A percentile compares a stretch with the other conserved stretches of the same genome.
Conservation (phyloP, 176 grass and related monocot species). For the Thalia dealbata region DNA sequence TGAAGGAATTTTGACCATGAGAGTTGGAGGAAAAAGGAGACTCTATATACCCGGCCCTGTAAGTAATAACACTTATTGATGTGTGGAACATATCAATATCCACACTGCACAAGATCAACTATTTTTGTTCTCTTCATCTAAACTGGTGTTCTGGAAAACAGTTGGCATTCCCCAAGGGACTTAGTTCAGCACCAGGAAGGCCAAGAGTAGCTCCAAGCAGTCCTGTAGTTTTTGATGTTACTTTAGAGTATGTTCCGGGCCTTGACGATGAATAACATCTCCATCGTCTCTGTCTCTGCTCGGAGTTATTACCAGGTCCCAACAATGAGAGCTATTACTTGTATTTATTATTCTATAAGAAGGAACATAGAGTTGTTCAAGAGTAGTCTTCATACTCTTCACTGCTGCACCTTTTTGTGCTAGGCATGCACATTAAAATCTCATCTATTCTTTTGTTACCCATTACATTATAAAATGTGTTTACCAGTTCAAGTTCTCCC, state of each 20-base stretch:
- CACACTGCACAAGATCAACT: too few species aligned
- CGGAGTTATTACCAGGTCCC: background rate
- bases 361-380: background rate
- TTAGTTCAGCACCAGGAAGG: slow-evolving; percentile 80
- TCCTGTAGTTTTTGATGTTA: slow-evolving; percentile 78
- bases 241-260: slow-evolving; percentile 70
- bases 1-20: slow-evolving; percentile 90
- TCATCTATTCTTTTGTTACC: background rate
- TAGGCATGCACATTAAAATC: background rate
- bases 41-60: slow-evolving; percentile 84
- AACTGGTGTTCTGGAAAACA: slow-evolving; percentile 24
- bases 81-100: too few species aligned
- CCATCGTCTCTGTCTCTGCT: background rate
- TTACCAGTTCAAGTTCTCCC: too few species aligned
- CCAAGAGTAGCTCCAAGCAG: slow-evolving; percentile 83
- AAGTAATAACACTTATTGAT: slow-evolving; percentile 13
- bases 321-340: background rate
- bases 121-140: too few species aligned
- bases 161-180: slow-evolving; percentile 81
- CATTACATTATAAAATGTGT: too few species aligned
- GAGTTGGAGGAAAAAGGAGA: slow-evolving; percentile 75
- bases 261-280: slow-evolving; percentile 74
- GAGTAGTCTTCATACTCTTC: background rate
- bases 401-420: background rate
- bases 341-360: slow-evolving; percentile 3